These are phyloP conservation scores for Phytopythium kandeliae DNA, from an alignment of 352 stramenopile species.

Conservation along the genomic window DNA sequence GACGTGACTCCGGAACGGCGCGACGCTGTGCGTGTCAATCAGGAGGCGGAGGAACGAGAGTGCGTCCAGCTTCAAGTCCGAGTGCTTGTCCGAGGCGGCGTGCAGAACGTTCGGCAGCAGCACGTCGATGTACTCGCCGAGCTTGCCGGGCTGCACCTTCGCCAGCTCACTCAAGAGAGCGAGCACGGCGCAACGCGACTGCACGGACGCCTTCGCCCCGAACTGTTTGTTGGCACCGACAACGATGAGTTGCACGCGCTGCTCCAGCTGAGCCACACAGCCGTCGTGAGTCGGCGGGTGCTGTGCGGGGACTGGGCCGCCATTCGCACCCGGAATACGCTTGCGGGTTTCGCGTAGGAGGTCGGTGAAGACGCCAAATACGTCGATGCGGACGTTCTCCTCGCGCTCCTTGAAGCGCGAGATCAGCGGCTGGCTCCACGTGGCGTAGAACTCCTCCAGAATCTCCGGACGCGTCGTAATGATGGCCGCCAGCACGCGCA, in stretches of 20 bases:
- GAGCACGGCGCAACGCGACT: constrained; percentile 78
- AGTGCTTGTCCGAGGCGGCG: constrained; percentile 88
- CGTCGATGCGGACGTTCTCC: constrained; percentile 98
- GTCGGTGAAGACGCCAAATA: constrained; percentile 93
- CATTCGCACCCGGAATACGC: constrained; percentile 28
- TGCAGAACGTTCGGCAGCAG: constrained; percentile 80
- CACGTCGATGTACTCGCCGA: constrained; percentile 61
- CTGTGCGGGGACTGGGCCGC: constrained; percentile 7
- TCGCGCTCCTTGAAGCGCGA: constrained; percentile 95
- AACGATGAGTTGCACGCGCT: constrained; percentile 67
- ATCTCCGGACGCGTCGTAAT: constrained; percentile 87
- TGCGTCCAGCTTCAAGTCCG: constrained; percentile 95
- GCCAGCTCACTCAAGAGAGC: constrained; percentile 82
- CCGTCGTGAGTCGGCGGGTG: constrained; percentile 29
- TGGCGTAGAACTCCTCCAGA: constrained; percentile 79
- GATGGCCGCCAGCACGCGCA: constrained; percentile 91
- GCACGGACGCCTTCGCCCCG: constrained; percentile 65
- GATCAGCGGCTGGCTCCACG: constrained; percentile 80
- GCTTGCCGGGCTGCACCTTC: constrained; percentile 63
- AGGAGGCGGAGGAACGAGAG: constrained; percentile 91
- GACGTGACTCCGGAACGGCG: constrained; percentile 78
- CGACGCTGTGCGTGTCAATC: constrained; percentile 87
- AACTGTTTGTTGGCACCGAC: constrained; percentile 80
- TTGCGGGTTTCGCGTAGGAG: constrained; percentile 82
- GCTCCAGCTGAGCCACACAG: constrained; percentile 48